Base-by-base conservation (phyloP, 108 stramenopile species). In the Fragilaria crotonensis region DNA sequence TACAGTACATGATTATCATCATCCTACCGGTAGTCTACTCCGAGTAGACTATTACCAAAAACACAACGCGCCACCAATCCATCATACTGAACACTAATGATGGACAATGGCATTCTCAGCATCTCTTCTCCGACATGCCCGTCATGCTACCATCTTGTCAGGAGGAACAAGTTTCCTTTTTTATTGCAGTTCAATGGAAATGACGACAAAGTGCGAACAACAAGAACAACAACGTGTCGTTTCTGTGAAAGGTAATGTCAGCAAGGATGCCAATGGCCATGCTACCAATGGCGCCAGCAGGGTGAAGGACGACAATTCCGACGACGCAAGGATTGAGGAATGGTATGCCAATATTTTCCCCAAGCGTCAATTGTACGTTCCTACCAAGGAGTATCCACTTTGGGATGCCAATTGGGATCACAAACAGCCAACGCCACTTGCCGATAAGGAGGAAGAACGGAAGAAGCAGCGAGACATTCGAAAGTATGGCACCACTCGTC, bases 381-480 rank as follows among this genome's bases (percentile, higher is more conserved):
- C 93, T 21, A 62, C 46, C 30, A 32, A 78, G 20, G 80, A 83
- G 41, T 94, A 91, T 62, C 93, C 93, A 0, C 63, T 83, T 21
- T 94, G 89, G 89, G 85, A 90, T 61, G 25, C 58, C 18, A 67
- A 94, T 55, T 94, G 93, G 93, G 89, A 94, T 62, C 78, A 73
- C 11, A 59, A 55, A 3, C 36, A 41, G 36, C 14, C 36, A 11
- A 11, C 14, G 7, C 7, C 7, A 14, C 7, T 14, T 11, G 14
- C 36, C 36, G 78, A 77, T 20, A 32, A 45, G 22, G 67, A 68
- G 21, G 57, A 46, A 27, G 64, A 71, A 30, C 66, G 50, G 7
- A 46, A 60, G 2, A 41, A 60, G 20, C 52, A 62, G 68, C 67
- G 84, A 29, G 25, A 71, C 18, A 59, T 84, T 51, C 64, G 86